Percentiles rank a stretch among this genome's conserved stretches.
Conservation (phyloP, 495 filamentous ascomycete genomes). For the Penicillium daleae region DNA sequence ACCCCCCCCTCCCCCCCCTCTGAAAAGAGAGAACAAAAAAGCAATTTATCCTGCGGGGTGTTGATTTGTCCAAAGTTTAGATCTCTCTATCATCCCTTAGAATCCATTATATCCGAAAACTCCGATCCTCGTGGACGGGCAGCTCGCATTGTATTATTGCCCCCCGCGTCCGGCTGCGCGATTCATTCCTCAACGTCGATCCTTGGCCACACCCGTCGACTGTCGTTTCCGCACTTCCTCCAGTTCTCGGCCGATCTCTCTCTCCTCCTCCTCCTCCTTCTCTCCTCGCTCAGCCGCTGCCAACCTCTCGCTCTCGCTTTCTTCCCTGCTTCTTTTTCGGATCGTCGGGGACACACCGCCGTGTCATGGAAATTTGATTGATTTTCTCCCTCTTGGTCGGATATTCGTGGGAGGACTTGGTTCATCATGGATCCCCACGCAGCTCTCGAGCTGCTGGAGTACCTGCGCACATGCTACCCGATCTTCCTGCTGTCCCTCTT, state of each 20-base stretch:
- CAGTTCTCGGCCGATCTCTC: slow-evolving; percentile 1
- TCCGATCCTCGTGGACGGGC: slow-evolving; percentile 27
- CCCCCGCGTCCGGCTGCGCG: slow-evolving; percentile 26
- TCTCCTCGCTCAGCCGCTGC: too few species aligned
- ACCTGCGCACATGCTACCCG: slow-evolving; percentile 65
- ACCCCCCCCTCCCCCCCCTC: neutral
- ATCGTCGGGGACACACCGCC: slow-evolving; percentile 15
- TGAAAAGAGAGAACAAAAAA: neutral
- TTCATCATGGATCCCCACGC: slow-evolving; percentile 44
- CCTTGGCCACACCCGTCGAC: slow-evolving; percentile 29
- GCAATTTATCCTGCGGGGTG: neutral
- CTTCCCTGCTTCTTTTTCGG: slow-evolving; percentile 9
- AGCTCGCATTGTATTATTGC: neutral
- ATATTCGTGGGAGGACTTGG: slow-evolving; percentile 26
- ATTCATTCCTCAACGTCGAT: slow-evolving; percentile 34
- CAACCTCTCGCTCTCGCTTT: slow-evolving; percentile 21
- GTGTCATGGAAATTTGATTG: slow-evolving; percentile 52
- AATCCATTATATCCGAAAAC: slow-evolving; percentile 7
- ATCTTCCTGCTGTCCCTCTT: slow-evolving; percentile 71
- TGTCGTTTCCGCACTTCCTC: slow-evolving; percentile 26
- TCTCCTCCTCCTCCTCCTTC: slow-evolving; percentile 12
- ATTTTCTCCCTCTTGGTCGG: slow-evolving; percentile 22
- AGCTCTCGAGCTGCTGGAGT: slow-evolving; percentile 50
- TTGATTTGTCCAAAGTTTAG: slow-evolving; percentile 9
- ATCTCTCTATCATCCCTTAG: neutral